phyloP scores from a whole-genome alignment of 768 basidiomycete genomes.

The Kwoniella europaea region DNA sequence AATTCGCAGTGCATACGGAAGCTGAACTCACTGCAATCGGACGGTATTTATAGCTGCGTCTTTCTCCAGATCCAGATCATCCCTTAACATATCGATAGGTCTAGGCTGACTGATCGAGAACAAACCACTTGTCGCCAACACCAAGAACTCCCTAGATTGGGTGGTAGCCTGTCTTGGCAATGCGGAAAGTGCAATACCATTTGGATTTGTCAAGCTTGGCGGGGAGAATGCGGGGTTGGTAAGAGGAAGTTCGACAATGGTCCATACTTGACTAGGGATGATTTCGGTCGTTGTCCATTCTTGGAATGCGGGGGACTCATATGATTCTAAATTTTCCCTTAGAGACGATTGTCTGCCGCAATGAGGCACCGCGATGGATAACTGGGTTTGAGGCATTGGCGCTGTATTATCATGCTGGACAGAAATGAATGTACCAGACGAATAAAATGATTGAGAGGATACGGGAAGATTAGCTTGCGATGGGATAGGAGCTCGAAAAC shows the following conservation, averaged over 20 bases:
- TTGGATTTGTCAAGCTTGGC: conserved; percentile 10
- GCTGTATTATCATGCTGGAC: conserved; percentile 38
- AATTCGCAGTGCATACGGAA: too few relatives aligned
- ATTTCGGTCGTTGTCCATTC: conserved; percentile 33
- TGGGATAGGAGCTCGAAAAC: conserved; percentile 52
- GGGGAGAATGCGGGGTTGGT: conserved; percentile 33
- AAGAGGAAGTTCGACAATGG: conserved; percentile 42
- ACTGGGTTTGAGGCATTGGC: conserved; percentile 30
- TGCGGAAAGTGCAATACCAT: conserved; percentile 35
- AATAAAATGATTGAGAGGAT: conserved; percentile 65
- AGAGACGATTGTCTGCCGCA: conserved; percentile 39
- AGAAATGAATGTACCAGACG: conserved; percentile 43
- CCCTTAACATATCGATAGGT: conserved; percentile 80
- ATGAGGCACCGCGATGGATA: conserved; percentile 38
- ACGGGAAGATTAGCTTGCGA: conserved; percentile 65
- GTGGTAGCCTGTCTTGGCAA: conserved; percentile 37
- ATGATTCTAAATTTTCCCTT: conserved; percentile 42
- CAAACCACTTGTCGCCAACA: conserved; percentile 85
- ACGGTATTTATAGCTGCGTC: conserved; percentile 82
- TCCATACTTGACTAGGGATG: conserved; percentile 47
- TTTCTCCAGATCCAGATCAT: conserved; percentile 80
- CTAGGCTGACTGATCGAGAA: conserved; percentile 79
- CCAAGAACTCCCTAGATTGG: conserved; percentile 61
- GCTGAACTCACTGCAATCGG: conserved; percentile 68
- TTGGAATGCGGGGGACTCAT: conserved; percentile 31